Evolutionary conservation across 768 basidiomycete species (phyloP).

Genomic region (Auricularia auricula-judae): DNA sequence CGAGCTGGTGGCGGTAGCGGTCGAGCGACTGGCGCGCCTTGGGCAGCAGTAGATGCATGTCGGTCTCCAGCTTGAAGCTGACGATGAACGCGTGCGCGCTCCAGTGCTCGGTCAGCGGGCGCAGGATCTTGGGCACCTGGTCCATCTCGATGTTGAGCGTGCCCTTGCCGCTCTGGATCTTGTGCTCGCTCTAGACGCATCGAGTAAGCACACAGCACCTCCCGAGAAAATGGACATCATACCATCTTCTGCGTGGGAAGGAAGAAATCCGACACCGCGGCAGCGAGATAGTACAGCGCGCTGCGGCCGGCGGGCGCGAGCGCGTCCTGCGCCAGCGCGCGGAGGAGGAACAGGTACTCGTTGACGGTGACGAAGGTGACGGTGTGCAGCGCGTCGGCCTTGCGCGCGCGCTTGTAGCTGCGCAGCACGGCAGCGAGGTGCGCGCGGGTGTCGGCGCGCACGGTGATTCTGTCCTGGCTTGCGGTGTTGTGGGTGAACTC

Average conservation of each 20-base stretch:
- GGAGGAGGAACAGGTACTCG: constrained; percentile 89
- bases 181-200: constrained; percentile 73
- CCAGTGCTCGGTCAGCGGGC: constrained; percentile 92
- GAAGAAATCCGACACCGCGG: constrained; percentile 98
- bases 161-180: constrained; percentile 95
- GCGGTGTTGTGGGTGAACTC: background rate
- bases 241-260: constrained; percentile 86
- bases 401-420: constrained; percentile 72
- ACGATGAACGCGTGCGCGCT: constrained; percentile 82
- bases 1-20: constrained; percentile 93
- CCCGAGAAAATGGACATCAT: constrained; percentile 11
- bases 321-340: constrained; percentile 62
- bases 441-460: constrained; percentile 51
- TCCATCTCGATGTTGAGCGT: constrained; percentile 96
- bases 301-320: constrained; percentile 56
- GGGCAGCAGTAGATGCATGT: constrained; percentile 68
- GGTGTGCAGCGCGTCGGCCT: constrained; percentile 63
- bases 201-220: too few species aligned
- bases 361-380: constrained; percentile 90
- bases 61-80: constrained; percentile 99
- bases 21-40: constrained; percentile 83
- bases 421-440: constrained; percentile 63
- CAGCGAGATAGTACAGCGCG: constrained; percentile 93
- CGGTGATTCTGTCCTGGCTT: constrained; percentile 33
- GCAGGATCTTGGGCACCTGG: constrained; percentile 92